These are phyloP conservation scores for Aspergillus incahuasiensis DNA, from an alignment of 495 filamentous ascomycete species.

Conservation along the genomic window DNA sequence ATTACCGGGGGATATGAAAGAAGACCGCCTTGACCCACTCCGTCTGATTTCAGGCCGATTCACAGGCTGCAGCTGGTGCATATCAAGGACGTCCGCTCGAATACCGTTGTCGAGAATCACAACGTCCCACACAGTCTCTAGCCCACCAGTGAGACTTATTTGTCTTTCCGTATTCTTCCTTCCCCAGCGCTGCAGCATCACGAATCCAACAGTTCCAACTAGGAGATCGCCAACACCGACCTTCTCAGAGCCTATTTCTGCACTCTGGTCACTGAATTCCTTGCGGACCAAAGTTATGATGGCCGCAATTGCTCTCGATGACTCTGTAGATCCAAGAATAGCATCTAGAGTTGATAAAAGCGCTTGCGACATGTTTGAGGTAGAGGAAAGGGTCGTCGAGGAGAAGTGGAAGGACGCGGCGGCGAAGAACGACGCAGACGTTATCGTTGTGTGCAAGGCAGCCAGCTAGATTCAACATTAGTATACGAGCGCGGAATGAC, in stretches of 20 bases:
- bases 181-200: conserved; percentile 66
- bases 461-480: conserved; percentile 40
- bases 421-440: conserved; percentile 60
- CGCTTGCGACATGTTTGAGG: conserved; percentile 59
- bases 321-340: conserved; percentile 73
- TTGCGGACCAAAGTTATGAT: conserved; percentile 69
- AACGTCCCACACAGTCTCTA: conserved; percentile 76
- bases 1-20: conserved; percentile 36
- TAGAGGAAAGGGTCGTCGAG: conserved; percentile 55
- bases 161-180: conserved; percentile 55
- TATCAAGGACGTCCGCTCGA: conserved; percentile 55
- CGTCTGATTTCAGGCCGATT: conserved; percentile 14
- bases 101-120: conserved; percentile 63
- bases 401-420: conserved; percentile 69
- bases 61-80: conserved; percentile 27
- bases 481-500: not conserved
- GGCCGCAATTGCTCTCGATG: conserved; percentile 72
- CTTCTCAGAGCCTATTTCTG: conserved; percentile 52
- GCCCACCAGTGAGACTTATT: conserved; percentile 43
- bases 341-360: conserved; percentile 65
- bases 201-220: conserved; percentile 64
- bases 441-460: conserved; percentile 57
- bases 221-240: conserved; percentile 64
- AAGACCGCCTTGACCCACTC: conserved; percentile 26
- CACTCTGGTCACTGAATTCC: conserved; percentile 63